Base-by-base conservation (phyloP, 2,329 filamentous ascomycete species). In the Penicillium sp. region DNA sequence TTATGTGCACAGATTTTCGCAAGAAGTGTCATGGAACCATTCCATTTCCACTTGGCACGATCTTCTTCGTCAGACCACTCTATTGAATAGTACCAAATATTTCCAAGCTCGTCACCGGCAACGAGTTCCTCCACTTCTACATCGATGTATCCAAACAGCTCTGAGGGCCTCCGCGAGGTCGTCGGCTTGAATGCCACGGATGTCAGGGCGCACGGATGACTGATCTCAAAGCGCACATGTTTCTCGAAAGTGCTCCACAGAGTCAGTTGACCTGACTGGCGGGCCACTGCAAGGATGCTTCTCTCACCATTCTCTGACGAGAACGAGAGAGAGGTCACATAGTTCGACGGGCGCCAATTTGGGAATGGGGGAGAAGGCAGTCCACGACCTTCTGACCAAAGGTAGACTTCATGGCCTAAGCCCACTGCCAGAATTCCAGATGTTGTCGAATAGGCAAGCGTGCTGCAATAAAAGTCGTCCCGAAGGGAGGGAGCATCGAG, bases 401-500 rank as follows among this genome's bases (percentile, higher is more conserved):
- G 81, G 67, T 95, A 96, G 4, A 99, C 80, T 30, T 84, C 77
- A 46, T 85, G 83, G 0, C 85, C 86, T 12, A 97, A 77, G 0
- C 89, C 92, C 14, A 97, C 88, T 14, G 89, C 92, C 13, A 99
- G 78, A 12, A 86, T 88, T 45, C 87, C 81, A 42, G 83, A 80
- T 7, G 81, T 87, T 34, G 79, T 70, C 0, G 87, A 95, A 68
- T 95, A 97, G 9, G 93, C 89, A 46, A 99, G 77, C 2, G 91
- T 79, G 0, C 91, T 93, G 71, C 90, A 96, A 67, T 99, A 99
- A 67, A 91, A 99, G 69, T 99, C 92, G 62, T 97, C 90, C 49
- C 89, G 83, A n/a, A 97, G 76, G 43, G 83, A 82, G 2, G 91
- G 90, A 8, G 92, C 92, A 71, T 96, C 89, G 4, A 99, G 78